Base-by-base conservation (phyloP, 352 stramenopile genomes). In the Phytopythium helicoides region DNA sequence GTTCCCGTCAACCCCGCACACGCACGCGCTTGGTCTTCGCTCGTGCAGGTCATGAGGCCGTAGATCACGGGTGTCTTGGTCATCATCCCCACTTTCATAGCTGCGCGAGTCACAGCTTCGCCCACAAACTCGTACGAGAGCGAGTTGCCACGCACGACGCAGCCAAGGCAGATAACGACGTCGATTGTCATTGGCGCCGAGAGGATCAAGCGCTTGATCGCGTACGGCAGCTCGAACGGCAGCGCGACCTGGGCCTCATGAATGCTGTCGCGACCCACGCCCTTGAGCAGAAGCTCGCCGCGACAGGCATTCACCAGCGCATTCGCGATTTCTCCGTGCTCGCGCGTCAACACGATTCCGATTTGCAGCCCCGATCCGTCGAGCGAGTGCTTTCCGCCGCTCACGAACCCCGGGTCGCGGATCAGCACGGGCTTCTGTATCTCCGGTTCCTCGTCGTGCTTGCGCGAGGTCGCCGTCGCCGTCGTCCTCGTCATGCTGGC, bases 221-320 rank as follows among this genome's bases (percentile, higher is more conserved):
- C 65, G 49, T 63, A 76, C 52, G 67, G 67, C 11, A 76, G 23
- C 45, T 76, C 64, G 22, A 73, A 71, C 25, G 67, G 64, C 50
- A 68, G 46, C 16, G 57, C 52, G 3, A 73, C 67, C 10, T 66
- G 60, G 8, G 55, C 23, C 53, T 71, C 54, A 22, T 74, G 64
- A n/a, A 76, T 46, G 37, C 60, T 50, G 2, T 54, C 26, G 40
- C 67, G 66, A 14, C 41, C 44, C 23, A 76, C 61, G 18, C 64
- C 61, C 26, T 64, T 68, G 25, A 66, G 34, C 50, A 74, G 26
- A 25, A 76, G 49, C 36, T 76, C 67, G 6, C 35, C 60, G 28
- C 67, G 67, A 18, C 67, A 76, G 11, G 67, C 28, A 6, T 37
- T 55, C 34, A 65, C 45, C 7, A 76, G 45, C 23, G 67, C 49